Evolutionary conservation across 495 filamentous ascomycete genomes (phyloP), one percentile per base, ranked within the genome.

Genomic region (Hypomontagnella submonticulosa): DNA sequence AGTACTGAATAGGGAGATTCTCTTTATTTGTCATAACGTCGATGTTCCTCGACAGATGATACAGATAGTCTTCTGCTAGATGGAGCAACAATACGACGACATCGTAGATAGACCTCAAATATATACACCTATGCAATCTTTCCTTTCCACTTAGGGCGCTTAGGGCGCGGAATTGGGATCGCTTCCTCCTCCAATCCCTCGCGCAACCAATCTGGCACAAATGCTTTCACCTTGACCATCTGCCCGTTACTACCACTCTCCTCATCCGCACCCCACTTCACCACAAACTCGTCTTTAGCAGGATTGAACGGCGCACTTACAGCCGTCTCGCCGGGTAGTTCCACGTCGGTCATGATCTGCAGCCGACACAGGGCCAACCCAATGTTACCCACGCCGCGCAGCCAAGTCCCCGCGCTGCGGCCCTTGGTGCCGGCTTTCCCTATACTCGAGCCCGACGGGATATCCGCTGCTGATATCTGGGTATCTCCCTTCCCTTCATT

Each of bases 351-450:
- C 93, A 97, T 97, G 74, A 86, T 85, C 80, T 96, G 93, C 72
- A 99, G 71, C 59, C 94, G 84, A 69, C 93, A 97, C 46, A 97
- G 71, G n/a, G 88, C 93, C 47, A 99, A 77, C 2, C 94, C 95
- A 18, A 98, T 78, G 71, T 97, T 97, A 0, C 92, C 92, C 12
- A 93, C 76, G 0, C 90, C 88, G 1, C 74, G 76, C 47, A 97
- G 73, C 74, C 88, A 93, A 59, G 92, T 96, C 4, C 94, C 95
- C 0, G 87, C 87, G 36, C 84, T 88, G 54, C 91, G 84, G 8
- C 87, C 87, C 67, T 81, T 85, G 56, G 84, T 81, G 7, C 75
- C 77, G 19, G 65, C 61, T 11, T 76, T 72, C 10, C 61, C 75
- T 41, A 86, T 81, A 11, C 69, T 78, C 34, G 76, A 73, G 56